Percentiles rank a stretch among this genome's conserved stretches.
Evolutionary conservation across 257 asterid genomes (phyloP).

Genomic region (Voacanga thouarsii): DNA sequence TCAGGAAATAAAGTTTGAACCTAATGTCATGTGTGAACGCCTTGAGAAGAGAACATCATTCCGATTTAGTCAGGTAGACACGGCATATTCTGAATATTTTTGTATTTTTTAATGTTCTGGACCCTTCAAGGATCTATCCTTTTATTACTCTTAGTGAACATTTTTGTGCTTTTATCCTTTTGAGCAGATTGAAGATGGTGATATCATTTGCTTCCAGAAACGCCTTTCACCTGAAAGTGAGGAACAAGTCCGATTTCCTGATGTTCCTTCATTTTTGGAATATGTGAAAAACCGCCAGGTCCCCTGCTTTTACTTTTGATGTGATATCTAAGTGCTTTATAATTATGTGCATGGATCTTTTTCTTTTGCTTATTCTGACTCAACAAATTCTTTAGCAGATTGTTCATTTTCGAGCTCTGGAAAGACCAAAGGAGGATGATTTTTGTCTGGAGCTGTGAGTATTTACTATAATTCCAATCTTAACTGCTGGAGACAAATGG

Average conservation of each 20-base stretch:
- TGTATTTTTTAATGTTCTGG: neutral
- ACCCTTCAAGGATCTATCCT: neutral
- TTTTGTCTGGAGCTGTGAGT: slow-evolving; percentile 93
- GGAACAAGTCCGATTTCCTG: slow-evolving; percentile 63
- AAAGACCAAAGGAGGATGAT: slow-evolving; percentile 91
- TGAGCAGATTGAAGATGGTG: slow-evolving; percentile 93
- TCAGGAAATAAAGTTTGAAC: slow-evolving; percentile 94
- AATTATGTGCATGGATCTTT: neutral
- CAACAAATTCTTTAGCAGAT: slow-evolving; percentile 42
- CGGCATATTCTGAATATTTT: neutral
- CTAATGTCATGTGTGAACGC: slow-evolving; percentile 92
- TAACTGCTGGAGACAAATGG: slow-evolving; percentile 15
- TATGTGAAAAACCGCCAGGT: slow-evolving; percentile 98
- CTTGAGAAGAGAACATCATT: slow-evolving; percentile 75
- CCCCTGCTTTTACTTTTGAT: slow-evolving; percentile 14
- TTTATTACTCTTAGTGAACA: neutral
- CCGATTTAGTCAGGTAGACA: slow-evolving; percentile 72
- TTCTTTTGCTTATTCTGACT: neutral
- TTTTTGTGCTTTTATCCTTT: neutral
- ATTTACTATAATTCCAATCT: slow-evolving; percentile 11
- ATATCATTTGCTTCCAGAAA: slow-evolving; percentile 93
- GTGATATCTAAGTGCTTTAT: neutral
- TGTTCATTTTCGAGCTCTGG: slow-evolving; percentile 88
- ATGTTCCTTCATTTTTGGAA: slow-evolving; percentile 84
- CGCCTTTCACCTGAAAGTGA: slow-evolving; percentile 55